Percentiles rank a stretch among this genome's conserved stretches.
Evolutionary conservation across 176 grass and related monocot species (phyloP).

Genomic region (Musa troglodytarum): DNA sequence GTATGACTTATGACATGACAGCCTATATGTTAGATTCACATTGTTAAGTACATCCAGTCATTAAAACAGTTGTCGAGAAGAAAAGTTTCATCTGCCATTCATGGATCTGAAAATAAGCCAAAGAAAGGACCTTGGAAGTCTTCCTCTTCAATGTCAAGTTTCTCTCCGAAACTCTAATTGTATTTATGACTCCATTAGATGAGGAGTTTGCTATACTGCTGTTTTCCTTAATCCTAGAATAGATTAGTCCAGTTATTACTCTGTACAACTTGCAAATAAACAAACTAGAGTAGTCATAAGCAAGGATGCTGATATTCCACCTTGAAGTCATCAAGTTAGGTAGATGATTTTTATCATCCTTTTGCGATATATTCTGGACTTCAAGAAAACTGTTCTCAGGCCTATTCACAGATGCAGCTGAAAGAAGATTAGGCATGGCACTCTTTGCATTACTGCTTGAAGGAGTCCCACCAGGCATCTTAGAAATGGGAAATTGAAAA

Average conservation of each 20-base stretch:
- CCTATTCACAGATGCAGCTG: constrained; percentile 21
- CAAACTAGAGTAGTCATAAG: neutral
- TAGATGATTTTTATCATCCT: constrained; percentile 29
- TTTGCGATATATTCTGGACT: constrained; percentile 27
- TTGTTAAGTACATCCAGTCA: too few relatives aligned
- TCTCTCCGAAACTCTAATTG: neutral
- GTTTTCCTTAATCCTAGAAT: neutral
- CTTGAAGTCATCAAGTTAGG: constrained; percentile 33
- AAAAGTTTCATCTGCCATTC: neutral
- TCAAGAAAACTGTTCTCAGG: constrained; percentile 24
- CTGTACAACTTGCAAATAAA: neutral
- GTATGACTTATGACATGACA: too few relatives aligned
- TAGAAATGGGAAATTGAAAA: constrained; percentile 21
- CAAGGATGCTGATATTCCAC: constrained; percentile 30
- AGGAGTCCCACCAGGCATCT: constrained; percentile 27
- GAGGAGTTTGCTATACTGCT: neutral
- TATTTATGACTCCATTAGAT: neutral
- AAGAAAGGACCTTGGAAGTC: neutral
- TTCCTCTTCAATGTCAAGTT: neutral
- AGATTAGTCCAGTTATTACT: neutral
- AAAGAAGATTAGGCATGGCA: constrained; percentile 23
- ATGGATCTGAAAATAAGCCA: neutral
- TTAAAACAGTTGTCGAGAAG: too few relatives aligned
- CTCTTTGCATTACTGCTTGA: constrained; percentile 26
- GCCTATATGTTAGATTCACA: too few relatives aligned